Base-by-base conservation (phyloP, 441 rosid genomes). In the Pelargonium myrrhifolium region DNA sequence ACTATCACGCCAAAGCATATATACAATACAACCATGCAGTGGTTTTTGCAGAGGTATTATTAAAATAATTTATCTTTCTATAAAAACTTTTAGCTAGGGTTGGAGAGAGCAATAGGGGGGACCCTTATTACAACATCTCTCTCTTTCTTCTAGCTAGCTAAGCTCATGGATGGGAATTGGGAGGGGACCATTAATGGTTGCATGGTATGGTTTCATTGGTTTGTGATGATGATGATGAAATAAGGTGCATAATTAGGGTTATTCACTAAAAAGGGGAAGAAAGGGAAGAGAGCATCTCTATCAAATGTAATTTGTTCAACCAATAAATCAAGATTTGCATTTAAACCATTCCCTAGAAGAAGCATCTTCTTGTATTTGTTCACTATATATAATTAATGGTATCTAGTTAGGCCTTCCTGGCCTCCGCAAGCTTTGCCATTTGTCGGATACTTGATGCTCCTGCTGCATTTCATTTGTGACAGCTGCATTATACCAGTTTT, bases 221-320 rank as follows among this genome's bases (percentile, higher is more conserved):
- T 51, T 15, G 18, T 51, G 8, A 51, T 18, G 58, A 51, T 51
- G 21, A 51, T n/a, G 3, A 51, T 51, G 21, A 51, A 15, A 51
- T 51, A 10, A 15, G 20, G 21, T 15, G 18, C 58, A 51, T 17
- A 51, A 51, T 51, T 35, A 35, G 55, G 15, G 55, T 49, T 49
- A 49, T 49, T 49, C 55, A 49, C 55, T 49, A 49, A 49, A 49
- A 49, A 49, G 55, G 55, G n/a, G 55, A 15, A 12, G 55, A 49
- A n/a, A 49, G 15, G 17, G n/a, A 49, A 49, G 55, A 49, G 15
- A 14, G 55, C 55, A 49, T 49, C 15, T 49, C 3, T 45, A 4
- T 12, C 15, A 14, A 49, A 4, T 15, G 1, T n/a, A 49, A 14
- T 49, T 49, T 49, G 39, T 9, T 35, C 39, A 35, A 35, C 39